Evolutionary conservation across 2,329 filamentous ascomycete genomes (phyloP), one percentile per base, ranked within the genome.

Genomic region (Fusarium denticulatum): DNA sequence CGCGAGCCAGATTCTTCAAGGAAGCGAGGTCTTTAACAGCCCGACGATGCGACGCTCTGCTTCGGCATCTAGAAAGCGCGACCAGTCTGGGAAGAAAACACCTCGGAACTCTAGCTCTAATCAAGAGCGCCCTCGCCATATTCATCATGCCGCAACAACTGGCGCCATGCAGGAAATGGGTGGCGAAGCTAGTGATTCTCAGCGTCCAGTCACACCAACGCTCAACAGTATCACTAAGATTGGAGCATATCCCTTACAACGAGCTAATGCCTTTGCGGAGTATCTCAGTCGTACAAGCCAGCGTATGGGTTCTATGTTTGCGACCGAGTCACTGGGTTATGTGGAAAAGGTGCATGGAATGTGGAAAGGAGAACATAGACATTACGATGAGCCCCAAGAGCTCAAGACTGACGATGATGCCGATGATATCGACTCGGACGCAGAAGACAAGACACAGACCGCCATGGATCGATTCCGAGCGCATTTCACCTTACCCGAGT

Each of bases 291-390:
- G 88, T 63, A 91, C 93, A 28, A 92, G 94, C 28, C 93, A 93
- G 75, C 90, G 91, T 39, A 94, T 98, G 91, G 94, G 94, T 68
- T 94, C 87, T 34, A 84, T 97, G 14, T 84, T 98, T 50, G 94
- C 96, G 12, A 94, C 92, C 1, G 95, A 98, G 81, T 97, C 96
- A 1, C 97, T 97, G 91, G 95, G 94, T 4, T 98, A 98, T 79
- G 92, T 97, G 37, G 95, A 97, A 79, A 98, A 98, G 81, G 95
- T 98, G 1, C 97, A 96, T 0, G 96, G 95, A 42, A 98, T 98
- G 93, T 96, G 96, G 91, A 94, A 95, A 75, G 96, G 96, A 39
- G 94, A 94, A 18, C 92, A 92, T 76, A 95, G 92, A 77, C 96
- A 98, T 82, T 99, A 98, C 78, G 91, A 92, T 56, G 93, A 89